phyloP scores from a whole-genome alignment of 2,329 filamentous ascomycete species.

The Aspergillus floridensis region DNA sequence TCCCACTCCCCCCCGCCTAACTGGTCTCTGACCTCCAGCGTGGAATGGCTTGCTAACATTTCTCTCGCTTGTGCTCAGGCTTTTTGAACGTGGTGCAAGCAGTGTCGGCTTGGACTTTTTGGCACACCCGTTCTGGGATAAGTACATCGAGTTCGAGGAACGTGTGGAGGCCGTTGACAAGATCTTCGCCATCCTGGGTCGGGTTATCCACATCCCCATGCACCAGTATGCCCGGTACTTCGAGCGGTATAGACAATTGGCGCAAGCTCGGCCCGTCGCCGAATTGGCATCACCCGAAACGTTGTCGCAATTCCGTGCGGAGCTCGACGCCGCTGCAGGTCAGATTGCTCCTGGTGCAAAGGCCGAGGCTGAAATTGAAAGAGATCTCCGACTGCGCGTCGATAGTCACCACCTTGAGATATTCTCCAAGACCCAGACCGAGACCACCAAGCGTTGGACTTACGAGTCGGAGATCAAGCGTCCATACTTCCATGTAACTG shows the following conservation, averaged over 20 bases:
- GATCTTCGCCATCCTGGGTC: slow-evolving; percentile 78
- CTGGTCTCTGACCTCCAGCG: slow-evolving; percentile 14
- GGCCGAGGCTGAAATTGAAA: slow-evolving; percentile 75
- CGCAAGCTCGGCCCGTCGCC: slow-evolving; percentile 67
- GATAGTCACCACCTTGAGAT: slow-evolving; percentile 77
- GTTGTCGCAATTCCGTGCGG: slow-evolving; percentile 66
- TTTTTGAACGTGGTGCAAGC: slow-evolving; percentile 85
- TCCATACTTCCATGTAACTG: slow-evolving; percentile 94
- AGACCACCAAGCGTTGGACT: slow-evolving; percentile 90
- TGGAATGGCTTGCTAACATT: slow-evolving; percentile 40
- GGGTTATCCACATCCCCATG: slow-evolving; percentile 86
- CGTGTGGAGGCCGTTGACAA: slow-evolving; percentile 78
- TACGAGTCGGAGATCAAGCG: slow-evolving; percentile 94
- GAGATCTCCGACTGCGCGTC: slow-evolving; percentile 75
- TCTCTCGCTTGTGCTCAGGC: slow-evolving; percentile 50
- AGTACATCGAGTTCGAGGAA: slow-evolving; percentile 96
- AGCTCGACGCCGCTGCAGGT: slow-evolving; percentile 60
- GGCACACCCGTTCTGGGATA: slow-evolving; percentile 97
- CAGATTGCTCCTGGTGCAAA: slow-evolving; percentile 48
- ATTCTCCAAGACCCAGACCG: slow-evolving; percentile 77
- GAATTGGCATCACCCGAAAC: slow-evolving; percentile 70
- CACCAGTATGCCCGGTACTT: slow-evolving; percentile 96
- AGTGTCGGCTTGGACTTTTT: slow-evolving; percentile 90
- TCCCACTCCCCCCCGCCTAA: slow-evolving; percentile 31
- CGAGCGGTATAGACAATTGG: slow-evolving; percentile 78